Conservation (phyloP, 2,329 filamentous ascomycete species). For the Penicillium sp. region DNA sequence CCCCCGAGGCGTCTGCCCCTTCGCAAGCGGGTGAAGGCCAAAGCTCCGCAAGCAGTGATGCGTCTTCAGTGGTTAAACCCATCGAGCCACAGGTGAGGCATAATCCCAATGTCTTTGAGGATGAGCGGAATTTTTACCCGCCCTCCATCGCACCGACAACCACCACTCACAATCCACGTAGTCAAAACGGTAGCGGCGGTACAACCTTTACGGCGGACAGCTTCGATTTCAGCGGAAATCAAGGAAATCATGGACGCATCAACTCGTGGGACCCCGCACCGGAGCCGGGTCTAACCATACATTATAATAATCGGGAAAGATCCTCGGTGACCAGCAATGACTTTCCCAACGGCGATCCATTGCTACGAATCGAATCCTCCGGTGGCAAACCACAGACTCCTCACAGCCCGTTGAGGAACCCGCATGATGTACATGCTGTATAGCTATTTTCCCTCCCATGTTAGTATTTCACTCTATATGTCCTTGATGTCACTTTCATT, state of each 20-base stretch:
- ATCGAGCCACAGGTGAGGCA: conserved; percentile 56
- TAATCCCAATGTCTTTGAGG: conserved; percentile 71
- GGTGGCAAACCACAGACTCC: conserved; percentile 25
- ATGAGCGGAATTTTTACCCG: conserved; percentile 87
- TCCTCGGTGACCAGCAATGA: conserved; percentile 86
- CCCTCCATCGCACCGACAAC: conserved; percentile 77
- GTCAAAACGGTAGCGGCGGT: conserved; percentile 88
- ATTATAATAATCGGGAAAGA: conserved; percentile 63
- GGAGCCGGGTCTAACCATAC: conserved; percentile 61
- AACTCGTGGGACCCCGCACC: conserved; percentile 45
- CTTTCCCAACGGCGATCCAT: conserved; percentile 82
- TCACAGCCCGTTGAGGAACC: conserved; percentile 31
- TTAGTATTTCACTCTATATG: conserved; percentile 26
- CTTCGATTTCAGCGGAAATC: conserved; percentile 38
- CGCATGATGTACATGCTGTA: conserved; percentile 30
- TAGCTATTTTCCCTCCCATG: conserved; percentile 22
- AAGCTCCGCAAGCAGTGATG: conserved; percentile 30
- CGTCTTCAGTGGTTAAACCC: conserved; percentile 40
- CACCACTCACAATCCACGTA: conserved; percentile 73
- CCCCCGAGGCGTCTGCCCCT: conserved; percentile 50
- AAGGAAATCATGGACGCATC: conserved; percentile 53
- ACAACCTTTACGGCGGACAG: conserved; percentile 71
- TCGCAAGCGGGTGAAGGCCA: conserved; percentile 25
- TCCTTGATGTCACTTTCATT: conserved; percentile 20
- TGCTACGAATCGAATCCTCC: conserved; percentile 76